Conservation (phyloP, 2,329 filamentous ascomycete genomes). For the Aureobasidium sp. region DNA sequence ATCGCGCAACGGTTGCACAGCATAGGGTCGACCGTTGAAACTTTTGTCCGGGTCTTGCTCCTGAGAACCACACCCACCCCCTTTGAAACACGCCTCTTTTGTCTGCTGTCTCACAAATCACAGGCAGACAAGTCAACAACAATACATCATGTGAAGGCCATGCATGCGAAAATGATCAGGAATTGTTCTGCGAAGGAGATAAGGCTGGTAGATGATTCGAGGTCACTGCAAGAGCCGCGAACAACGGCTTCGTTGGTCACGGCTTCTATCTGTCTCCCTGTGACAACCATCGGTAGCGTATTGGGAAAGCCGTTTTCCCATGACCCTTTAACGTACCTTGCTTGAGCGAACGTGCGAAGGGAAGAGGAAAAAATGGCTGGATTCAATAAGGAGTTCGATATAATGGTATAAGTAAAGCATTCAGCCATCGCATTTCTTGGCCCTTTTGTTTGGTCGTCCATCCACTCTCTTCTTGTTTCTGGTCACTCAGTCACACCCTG, state of each 20-base stretch:
- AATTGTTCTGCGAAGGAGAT: not conserved
- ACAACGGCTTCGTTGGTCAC: slow-evolving; percentile 5
- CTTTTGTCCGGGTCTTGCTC: slow-evolving; percentile 7
- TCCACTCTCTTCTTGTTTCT: slow-evolving; percentile 3
- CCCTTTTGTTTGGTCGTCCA: slow-evolving; percentile 5
- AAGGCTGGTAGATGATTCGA: not conserved
- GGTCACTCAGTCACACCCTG: not conserved
- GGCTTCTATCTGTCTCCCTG: not conserved
- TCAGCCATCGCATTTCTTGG: slow-evolving; percentile 1
- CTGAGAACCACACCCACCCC: slow-evolving; percentile 6
- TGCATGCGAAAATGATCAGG: not conserved
- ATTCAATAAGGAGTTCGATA: slow-evolving; percentile 2
- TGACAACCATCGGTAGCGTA: slow-evolving; percentile 8
- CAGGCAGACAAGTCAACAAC: not conserved
- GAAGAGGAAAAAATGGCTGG: slow-evolving; percentile 7
- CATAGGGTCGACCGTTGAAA: slow-evolving; percentile 9
- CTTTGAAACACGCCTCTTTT: slow-evolving; percentile 6
- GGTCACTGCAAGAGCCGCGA: not conserved
- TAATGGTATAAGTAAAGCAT: slow-evolving; percentile 8
- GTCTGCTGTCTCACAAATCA: not conserved
- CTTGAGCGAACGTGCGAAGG: not conserved
- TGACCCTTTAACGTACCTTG: slow-evolving; percentile 10
- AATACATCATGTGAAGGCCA: not conserved
- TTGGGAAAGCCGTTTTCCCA: slow-evolving; percentile 8
- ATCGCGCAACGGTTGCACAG: slow-evolving; percentile 11